Evolutionary conservation across 352 stramenopile genomes (phyloP).

Genomic region (Globisporangium emineosum): DNA sequence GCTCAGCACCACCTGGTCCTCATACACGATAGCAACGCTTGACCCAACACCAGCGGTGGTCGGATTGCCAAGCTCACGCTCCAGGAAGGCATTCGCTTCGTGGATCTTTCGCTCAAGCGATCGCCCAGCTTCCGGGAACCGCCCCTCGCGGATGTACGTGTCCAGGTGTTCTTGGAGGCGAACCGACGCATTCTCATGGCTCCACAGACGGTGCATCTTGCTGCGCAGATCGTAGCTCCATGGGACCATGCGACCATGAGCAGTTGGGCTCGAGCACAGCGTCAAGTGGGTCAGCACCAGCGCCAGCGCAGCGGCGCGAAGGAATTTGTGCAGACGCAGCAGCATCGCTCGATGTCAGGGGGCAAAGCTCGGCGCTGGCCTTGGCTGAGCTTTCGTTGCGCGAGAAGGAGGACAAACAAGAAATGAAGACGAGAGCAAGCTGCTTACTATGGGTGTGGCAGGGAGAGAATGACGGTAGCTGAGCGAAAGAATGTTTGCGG

Average conservation of each 20-base stretch:
- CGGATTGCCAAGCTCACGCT: conserved; percentile 33
- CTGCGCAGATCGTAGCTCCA: conserved; percentile 15
- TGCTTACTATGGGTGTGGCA: too few species aligned
- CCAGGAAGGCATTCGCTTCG: conserved; percentile 40
- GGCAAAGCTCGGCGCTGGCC: too few species aligned
- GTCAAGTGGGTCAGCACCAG: conserved; percentile 2
- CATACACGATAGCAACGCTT: conserved; percentile 45
- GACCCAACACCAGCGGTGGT: conserved; percentile 38
- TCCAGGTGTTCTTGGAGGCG: conserved; percentile 30
- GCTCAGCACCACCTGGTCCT: conserved; percentile 42
- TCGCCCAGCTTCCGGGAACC: not conserved
- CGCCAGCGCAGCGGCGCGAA: not conserved
- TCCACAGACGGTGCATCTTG: conserved; percentile 16
- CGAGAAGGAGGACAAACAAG: too few species aligned
- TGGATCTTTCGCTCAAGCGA: conserved; percentile 29
- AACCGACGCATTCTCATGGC: not conserved
- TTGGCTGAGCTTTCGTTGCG: too few species aligned
- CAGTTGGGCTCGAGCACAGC: not conserved
- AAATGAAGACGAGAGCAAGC: too few species aligned
- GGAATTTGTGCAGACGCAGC: not conserved
- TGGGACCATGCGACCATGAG: conserved; percentile 10
- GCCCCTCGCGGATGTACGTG: too few species aligned
- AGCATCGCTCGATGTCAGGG: too few species aligned
- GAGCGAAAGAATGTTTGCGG: too few species aligned
- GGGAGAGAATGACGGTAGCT: too few species aligned